phyloP scores from a whole-genome alignment of 2,329 filamentous ascomycete species.

The Aureobasidium leucospermi region DNA sequence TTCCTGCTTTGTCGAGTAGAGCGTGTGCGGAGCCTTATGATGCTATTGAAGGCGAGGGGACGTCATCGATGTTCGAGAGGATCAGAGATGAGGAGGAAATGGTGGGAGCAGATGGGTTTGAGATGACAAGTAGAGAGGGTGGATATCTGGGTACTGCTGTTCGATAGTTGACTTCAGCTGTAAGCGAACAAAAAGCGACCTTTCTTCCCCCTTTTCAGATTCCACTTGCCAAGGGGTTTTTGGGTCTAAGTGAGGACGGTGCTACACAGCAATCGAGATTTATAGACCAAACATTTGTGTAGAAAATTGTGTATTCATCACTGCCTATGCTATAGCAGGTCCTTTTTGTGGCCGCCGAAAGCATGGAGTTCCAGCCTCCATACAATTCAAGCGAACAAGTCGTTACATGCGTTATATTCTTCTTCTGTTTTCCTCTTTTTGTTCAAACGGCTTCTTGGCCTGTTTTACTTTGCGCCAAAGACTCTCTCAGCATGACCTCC shows the following conservation, averaged over 20 bases:
- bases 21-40: constrained; percentile 47
- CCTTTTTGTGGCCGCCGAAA: neutral
- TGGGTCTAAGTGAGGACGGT: no score
- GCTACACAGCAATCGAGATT: no score
- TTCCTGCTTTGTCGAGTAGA: constrained; percentile 44
- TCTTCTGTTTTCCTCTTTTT: neutral
- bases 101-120: constrained; percentile 7
- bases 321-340: neutral
- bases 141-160: constrained; percentile 1
- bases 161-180: neutral
- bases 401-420: neutral
- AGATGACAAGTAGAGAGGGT: constrained; percentile 4
- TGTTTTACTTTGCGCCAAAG: constrained; percentile 3
- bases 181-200: no score
- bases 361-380: neutral
- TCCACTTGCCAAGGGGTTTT: no score
- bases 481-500: constrained; percentile 21
- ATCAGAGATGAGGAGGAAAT: constrained; percentile 40
- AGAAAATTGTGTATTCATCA: neutral
- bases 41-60: constrained; percentile 28
- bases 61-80: constrained; percentile 33
- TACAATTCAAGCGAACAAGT: neutral
- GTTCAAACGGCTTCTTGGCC: neutral
- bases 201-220: no score
- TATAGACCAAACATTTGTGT: neutral